phyloP scores from a whole-genome alignment of 805 yeast genomes.

The Priceomyces castillae region DNA sequence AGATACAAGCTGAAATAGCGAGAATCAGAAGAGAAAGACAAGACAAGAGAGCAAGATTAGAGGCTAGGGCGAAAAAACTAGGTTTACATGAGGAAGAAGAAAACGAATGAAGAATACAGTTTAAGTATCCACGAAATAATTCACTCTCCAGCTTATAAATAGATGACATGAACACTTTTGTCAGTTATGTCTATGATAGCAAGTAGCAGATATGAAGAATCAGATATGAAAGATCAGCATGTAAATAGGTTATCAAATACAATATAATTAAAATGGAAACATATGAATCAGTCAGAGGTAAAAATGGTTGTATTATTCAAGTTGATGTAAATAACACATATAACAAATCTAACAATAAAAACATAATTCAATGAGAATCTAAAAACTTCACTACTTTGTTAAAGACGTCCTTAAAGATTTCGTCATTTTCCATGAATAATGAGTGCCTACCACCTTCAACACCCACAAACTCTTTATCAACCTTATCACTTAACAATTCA shows the following conservation, averaged over 20 bases:
- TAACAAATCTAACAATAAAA: neutral
- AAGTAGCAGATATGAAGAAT: too few species aligned
- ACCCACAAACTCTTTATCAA: slow-evolving; percentile 28
- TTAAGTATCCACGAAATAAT: too few species aligned
- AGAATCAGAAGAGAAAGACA: slow-evolving; percentile 74
- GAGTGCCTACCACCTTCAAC: slow-evolving; percentile 42
- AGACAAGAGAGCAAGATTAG: slow-evolving; percentile 71
- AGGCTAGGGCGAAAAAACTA: slow-evolving; percentile 63
- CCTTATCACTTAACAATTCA: slow-evolving; percentile 27
- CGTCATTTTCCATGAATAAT: slow-evolving; percentile 46
- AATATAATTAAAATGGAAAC: neutral
- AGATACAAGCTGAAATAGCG: slow-evolving; percentile 87
- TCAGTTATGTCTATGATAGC: too few species aligned
- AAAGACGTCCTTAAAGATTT: slow-evolving; percentile 32
- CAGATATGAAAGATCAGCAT: neutral
- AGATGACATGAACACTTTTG: too few species aligned
- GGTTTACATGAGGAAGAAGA: slow-evolving; percentile 46
- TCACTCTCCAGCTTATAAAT: too few species aligned
- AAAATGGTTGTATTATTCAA: too few species aligned
- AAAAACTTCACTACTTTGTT: slow-evolving; percentile 40
- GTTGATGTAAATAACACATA: too few species aligned
- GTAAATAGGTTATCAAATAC: neutral
- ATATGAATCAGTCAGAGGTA: too few species aligned
- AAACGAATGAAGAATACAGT: too few species aligned
- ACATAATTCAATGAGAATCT: slow-evolving; percentile 1